Base-by-base conservation (phyloP, 768 basidiomycete species). In the Amanita rubescens region DNA sequence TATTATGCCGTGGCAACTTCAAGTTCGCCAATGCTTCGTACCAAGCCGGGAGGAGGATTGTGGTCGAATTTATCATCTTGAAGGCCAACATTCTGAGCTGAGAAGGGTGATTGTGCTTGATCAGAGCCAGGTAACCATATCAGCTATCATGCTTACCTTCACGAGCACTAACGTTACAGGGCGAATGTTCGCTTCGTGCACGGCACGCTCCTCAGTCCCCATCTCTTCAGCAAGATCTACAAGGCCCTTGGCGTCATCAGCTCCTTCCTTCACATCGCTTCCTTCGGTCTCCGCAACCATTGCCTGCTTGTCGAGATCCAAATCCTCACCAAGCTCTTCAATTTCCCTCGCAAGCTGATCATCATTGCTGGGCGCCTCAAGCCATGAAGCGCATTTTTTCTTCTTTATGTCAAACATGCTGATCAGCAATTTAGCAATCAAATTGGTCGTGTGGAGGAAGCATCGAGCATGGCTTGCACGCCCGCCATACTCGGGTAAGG, bases 391-490 rank as follows among this genome's bases (percentile, higher is more conserved):
- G 15, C 4, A 5, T 30, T 35, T 32, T 27, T 24, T 14, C 54
- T 48, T 48, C 30, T 48, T 48, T 30, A 35, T 30, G n/a, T 55
- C 56, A 57, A 57, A 57, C 20, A 38, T 45, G 42, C 27, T 15
- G 32, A 57, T 46, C 10, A 57, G 24, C 5, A 42, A 37, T 30
- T 57, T 57, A 22, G 53, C 27, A 0, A 50, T 37, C 15, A 57
- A 45, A 44, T 49, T 57, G 25, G 52, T 25, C 15, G 48, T 57
- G 46, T 57, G 56, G 0, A 59, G 53, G 50, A 78, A 75, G 54
- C 75, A 78, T 0, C 60, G 43, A 0, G 63, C 64, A 1, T 60
- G 68, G 20, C 60, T 69, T 0, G 54, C 56, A 0, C 27, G 17
- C 1, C 68, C 68, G 3, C 54, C 50, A 39, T 67, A 72, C 0